phyloP scores from a whole-genome alignment of 2,329 filamentous ascomycete genomes.

The Penicillium oxalicum region DNA sequence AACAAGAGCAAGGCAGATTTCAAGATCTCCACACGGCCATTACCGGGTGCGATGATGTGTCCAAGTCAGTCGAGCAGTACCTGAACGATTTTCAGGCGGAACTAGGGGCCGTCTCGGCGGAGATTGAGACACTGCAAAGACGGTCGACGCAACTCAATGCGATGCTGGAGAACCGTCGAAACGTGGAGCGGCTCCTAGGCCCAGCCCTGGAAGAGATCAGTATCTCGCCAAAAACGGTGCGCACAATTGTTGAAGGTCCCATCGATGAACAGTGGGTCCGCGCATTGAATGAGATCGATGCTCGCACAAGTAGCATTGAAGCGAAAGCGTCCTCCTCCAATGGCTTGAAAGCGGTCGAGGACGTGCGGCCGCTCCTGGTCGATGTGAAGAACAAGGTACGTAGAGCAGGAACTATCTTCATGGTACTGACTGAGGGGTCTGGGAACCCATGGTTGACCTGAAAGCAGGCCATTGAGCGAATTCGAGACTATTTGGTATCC shows the following conservation, averaged over 20 bases:
- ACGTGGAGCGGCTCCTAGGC: conserved; percentile 79
- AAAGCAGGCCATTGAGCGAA: conserved; percentile 73
- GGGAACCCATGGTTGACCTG: conserved; percentile 7
- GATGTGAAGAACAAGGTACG: conserved; percentile 74
- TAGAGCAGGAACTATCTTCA: not conserved
- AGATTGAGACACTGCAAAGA: conserved; percentile 88
- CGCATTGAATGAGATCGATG: conserved; percentile 76
- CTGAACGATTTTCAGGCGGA: conserved; percentile 90
- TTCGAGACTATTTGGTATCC: conserved; percentile 86
- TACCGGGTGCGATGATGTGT: conserved; percentile 79
- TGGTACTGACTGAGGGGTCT: not conserved
- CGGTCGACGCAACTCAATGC: conserved; percentile 77
- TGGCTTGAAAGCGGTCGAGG: conserved; percentile 69
- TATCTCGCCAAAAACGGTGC: conserved; percentile 75
- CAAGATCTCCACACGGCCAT: conserved; percentile 89
- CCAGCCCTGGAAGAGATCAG: conserved; percentile 89
- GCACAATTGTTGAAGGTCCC: conserved; percentile 77
- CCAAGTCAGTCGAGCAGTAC: conserved; percentile 88
- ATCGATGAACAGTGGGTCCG: conserved; percentile 88
- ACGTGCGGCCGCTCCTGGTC: conserved; percentile 77
- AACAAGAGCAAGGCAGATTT: conserved; percentile 75
- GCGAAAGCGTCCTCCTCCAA: conserved; percentile 56
- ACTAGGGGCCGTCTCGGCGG: conserved; percentile 81
- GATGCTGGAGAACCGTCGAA: conserved; percentile 79
- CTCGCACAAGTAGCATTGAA: conserved; percentile 65